phyloP scores from a whole-genome alignment of 768 basidiomycete genomes.

The Phaffia australis region DNA sequence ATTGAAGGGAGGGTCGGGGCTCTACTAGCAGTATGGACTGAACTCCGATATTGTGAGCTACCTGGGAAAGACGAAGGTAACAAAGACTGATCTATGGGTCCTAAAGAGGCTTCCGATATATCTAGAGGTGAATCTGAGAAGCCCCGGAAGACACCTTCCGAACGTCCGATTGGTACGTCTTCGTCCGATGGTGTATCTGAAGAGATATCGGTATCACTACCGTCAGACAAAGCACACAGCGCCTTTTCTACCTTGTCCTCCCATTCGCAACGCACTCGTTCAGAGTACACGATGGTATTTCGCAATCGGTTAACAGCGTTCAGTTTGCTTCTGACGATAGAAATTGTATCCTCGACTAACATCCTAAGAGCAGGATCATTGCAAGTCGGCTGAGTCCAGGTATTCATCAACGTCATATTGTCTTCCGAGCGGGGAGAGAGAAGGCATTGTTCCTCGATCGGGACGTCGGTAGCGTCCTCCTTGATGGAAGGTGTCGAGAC shows the following conservation, averaged over 20 bases:
- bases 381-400: conserved; percentile 73
- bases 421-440: conserved; percentile 82
- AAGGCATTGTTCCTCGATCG: conserved; percentile 81
- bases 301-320: conserved; percentile 92
- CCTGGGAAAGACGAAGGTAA: no score
- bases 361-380: conserved; percentile 75
- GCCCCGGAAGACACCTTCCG: no score
- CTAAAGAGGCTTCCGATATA: no score
- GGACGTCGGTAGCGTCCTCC: conserved; percentile 72
- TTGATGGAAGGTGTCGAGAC: conserved; percentile 78
- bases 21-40: no score
- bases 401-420: conserved; percentile 68
- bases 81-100: no score
- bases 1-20: not conserved
- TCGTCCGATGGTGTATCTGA: conserved; percentile 1
- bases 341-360: conserved; percentile 75
- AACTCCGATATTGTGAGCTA: no score
- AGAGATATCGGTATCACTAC: conserved; percentile 1
- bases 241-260: conserved; percentile 70
- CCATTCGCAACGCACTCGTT: conserved; percentile 96
- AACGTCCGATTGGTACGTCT: no score
- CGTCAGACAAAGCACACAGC: conserved; percentile 36
- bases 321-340: conserved; percentile 82
- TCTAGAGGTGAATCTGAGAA: no score
- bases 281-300: conserved; percentile 91